Conservation (phyloP, 495 filamentous ascomycete genomes). For the Talaromyces trachyspermus region DNA sequence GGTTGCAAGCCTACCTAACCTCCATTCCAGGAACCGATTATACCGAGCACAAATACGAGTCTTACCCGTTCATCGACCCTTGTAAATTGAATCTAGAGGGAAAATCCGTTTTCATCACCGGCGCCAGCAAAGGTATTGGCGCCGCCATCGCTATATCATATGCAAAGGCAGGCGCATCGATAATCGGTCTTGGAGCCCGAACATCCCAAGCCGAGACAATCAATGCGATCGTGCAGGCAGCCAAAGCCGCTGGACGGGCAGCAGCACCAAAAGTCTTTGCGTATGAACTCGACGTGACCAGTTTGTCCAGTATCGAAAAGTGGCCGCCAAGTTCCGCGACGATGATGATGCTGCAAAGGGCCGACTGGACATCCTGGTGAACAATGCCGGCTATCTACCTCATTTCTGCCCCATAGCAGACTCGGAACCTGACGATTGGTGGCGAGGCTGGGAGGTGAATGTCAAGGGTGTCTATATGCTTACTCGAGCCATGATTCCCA, state of each 20-base stretch:
- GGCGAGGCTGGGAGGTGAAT: slow-evolving; percentile 36
- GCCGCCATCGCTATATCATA: slow-evolving; percentile 62
- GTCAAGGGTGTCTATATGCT: slow-evolving; percentile 40
- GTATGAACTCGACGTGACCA: slow-evolving; percentile 34
- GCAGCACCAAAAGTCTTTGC: slow-evolving; percentile 25
- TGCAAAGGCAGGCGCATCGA: slow-evolving; percentile 32
- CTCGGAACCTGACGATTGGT: slow-evolving; percentile 37
- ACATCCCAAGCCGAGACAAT: slow-evolving; percentile 27
- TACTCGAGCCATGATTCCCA: slow-evolving; percentile 32
- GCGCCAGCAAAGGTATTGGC: slow-evolving; percentile 64
- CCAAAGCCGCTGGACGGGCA: slow-evolving; percentile 19
- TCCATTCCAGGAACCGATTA: slow-evolving; percentile 31
- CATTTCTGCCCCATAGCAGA: slow-evolving; percentile 30
- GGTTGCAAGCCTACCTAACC: too few relatives aligned
- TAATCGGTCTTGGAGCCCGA: slow-evolving; percentile 36
- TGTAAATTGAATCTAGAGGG: slow-evolving; percentile 39
- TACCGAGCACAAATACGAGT: too few relatives aligned
- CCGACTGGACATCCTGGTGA: slow-evolving; percentile 45
- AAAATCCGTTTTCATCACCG: slow-evolving; percentile 64
- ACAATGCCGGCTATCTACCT: slow-evolving; percentile 44
- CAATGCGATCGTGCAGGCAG: slow-evolving; percentile 29
- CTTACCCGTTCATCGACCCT: slow-evolving; percentile 22
- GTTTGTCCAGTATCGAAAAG: slow-evolving; percentile 29
- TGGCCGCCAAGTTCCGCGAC: slow-evolving; percentile 30
- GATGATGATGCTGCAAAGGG: too few relatives aligned